These are phyloP conservation scores for Entomortierella lignicola DNA, from an alignment of 192 early-diverging fungal species.

Conservation along the genomic window DNA sequence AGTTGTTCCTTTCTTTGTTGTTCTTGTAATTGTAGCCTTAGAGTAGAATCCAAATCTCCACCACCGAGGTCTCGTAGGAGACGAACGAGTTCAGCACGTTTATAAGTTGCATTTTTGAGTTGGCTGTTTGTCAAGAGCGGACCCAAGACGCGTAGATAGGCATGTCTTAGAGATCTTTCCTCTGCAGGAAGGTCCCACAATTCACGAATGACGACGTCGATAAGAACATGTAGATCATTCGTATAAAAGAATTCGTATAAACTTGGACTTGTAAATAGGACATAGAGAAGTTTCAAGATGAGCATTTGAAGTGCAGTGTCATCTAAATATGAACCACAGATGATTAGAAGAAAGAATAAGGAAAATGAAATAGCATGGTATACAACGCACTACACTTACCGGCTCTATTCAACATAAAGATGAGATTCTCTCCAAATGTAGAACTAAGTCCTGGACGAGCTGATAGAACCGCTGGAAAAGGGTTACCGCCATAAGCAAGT, in stretches of 20 bases:
- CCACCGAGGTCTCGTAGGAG: conserved; percentile 57
- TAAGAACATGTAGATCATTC: conserved; percentile 89
- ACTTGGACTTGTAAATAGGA: conserved; percentile 67
- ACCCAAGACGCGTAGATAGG: conserved; percentile 74
- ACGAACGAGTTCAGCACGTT: conserved; percentile 59
- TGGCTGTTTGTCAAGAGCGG: conserved; percentile 76
- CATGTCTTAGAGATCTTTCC: conserved; percentile 71
- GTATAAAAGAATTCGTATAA: conserved; percentile 86
- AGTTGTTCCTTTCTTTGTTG: conserved; percentile 14
- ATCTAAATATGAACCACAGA: conserved; percentile 34
- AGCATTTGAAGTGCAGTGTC: conserved; percentile 65
- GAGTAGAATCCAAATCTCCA: conserved; percentile 18
- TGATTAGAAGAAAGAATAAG: neutral
- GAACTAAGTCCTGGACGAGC: conserved; percentile 69
- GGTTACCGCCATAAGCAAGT: conserved; percentile 42
- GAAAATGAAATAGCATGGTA: too few species aligned
- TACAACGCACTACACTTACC: conserved; percentile 65
- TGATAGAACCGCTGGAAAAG: conserved; percentile 60
- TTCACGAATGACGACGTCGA: conserved; percentile 90
- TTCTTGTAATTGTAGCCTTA: conserved; percentile 30
- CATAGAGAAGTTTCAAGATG: conserved; percentile 77
- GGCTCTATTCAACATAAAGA: conserved; percentile 92
- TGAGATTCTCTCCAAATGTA: conserved; percentile 88
- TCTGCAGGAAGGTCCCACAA: conserved; percentile 79
- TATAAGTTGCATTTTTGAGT: conserved; percentile 57